Percentiles rank a stretch among this genome's conserved stretches.
Conservation (phyloP, 2,329 filamentous ascomycete genomes). For the Cercospora sp. region DNA sequence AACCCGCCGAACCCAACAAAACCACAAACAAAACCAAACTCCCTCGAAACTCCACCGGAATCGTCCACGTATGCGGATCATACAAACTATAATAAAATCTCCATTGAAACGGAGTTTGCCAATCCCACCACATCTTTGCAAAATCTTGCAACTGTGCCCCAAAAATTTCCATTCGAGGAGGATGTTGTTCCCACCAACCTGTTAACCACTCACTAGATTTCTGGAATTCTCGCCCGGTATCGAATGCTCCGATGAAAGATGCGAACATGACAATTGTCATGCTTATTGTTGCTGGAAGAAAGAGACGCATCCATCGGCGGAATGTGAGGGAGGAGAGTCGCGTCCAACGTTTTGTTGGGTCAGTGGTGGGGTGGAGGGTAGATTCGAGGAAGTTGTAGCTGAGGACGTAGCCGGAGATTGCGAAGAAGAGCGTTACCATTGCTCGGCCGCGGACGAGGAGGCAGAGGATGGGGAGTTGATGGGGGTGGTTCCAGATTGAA, state of each 20-base stretch:
- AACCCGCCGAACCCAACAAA: slow-evolving; percentile 14
- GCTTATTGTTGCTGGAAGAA: slow-evolving; percentile 18
- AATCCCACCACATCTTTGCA: slow-evolving; percentile 12
- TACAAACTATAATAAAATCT: slow-evolving; percentile 12
- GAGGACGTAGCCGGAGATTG: slow-evolving; percentile 23
- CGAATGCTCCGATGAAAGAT: slow-evolving; percentile 17
- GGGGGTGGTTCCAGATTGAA: neutral
- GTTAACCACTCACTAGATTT: slow-evolving; percentile 5
- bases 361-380: neutral
- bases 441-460: slow-evolving; percentile 22
- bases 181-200: slow-evolving; percentile 23
- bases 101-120: slow-evolving; percentile 18
- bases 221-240: slow-evolving; percentile 11
- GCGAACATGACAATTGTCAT: slow-evolving; percentile 19
- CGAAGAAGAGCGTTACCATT: slow-evolving; percentile 25
- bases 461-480: slow-evolving; percentile 21
- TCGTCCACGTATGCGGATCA: slow-evolving; percentile 22
- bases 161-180: slow-evolving; percentile 8
- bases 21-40: slow-evolving; percentile 21
- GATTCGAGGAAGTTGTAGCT: slow-evolving; percentile 17
- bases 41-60: slow-evolving; percentile 18
- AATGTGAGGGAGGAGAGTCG: slow-evolving; percentile 12
- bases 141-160: slow-evolving; percentile 8
- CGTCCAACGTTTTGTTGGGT: neutral
- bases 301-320: slow-evolving; percentile 19